These are phyloP conservation scores for Fusarium decemcellulare DNA, from an alignment of 2,329 filamentous ascomycete species.

Conservation along the genomic window DNA sequence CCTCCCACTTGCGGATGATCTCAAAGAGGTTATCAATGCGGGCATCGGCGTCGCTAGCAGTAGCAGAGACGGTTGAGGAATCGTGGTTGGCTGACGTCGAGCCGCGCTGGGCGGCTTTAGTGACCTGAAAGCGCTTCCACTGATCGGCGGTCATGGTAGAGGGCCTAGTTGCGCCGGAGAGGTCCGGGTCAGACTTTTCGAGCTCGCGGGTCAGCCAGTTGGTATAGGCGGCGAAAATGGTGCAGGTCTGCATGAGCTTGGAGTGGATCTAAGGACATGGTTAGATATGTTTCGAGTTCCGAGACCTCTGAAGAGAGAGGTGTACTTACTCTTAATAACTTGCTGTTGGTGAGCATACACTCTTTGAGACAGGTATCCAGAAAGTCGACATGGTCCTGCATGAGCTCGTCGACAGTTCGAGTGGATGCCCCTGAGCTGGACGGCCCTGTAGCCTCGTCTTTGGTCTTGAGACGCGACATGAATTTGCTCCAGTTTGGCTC, in stretches of 20 bases:
- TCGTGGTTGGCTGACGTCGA: constrained; percentile 50
- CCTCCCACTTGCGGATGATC: constrained; percentile 91
- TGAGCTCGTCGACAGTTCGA: constrained; percentile 94
- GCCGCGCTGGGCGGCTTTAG: constrained; percentile 58
- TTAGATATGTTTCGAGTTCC: constrained; percentile 25
- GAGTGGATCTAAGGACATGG: constrained; percentile 82
- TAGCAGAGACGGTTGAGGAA: constrained; percentile 54
- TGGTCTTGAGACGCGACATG: constrained; percentile 85
- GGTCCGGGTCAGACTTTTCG: constrained; percentile 85
- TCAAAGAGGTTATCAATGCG: constrained; percentile 85
- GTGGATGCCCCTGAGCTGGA: constrained; percentile 54
- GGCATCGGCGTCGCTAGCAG: constrained; percentile 52
- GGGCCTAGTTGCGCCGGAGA: constrained; percentile 73
- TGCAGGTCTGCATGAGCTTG: constrained; percentile 96
- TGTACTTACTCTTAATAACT: constrained; percentile 83
- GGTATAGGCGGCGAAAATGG: constrained; percentile 92
- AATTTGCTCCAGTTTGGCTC: constrained; percentile 97
- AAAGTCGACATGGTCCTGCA: constrained; percentile 99
- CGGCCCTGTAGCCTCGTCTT: constrained; percentile 56
- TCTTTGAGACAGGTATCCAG: constrained; percentile 98
- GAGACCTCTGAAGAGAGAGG: background rate
- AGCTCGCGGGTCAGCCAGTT: constrained; percentile 89
- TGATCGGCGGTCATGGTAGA: constrained; percentile 72
- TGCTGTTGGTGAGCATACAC: constrained; percentile 98
- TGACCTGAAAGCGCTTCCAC: constrained; percentile 70